phyloP scores from a whole-genome alignment of 257 asterid species.

The Plectranthus barbatus region DNA sequence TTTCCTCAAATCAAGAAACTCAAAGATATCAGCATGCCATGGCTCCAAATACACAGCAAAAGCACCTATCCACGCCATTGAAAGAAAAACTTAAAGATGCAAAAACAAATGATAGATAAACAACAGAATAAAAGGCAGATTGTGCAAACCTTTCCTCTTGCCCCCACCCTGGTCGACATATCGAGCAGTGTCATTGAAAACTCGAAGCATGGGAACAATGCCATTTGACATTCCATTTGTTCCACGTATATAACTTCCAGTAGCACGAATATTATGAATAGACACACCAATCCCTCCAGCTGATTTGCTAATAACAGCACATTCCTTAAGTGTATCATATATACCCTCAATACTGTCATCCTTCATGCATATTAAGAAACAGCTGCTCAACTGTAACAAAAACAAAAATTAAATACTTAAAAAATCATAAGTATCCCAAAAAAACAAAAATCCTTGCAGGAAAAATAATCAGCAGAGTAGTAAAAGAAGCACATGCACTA shows the following conservation, averaged over 20 bases:
- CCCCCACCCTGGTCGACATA: slow-evolving; percentile 99
- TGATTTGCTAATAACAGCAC: slow-evolving; percentile 97
- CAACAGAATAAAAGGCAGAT: neutral
- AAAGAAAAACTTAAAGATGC: slow-evolving; percentile 5
- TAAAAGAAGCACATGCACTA: neutral
- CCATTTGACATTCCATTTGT: slow-evolving; percentile 97
- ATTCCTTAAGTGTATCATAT: slow-evolving; percentile 86
- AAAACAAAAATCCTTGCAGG: neutral
- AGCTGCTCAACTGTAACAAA: slow-evolving; percentile 74
- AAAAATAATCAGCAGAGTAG: neutral
- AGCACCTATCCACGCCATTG: slow-evolving; percentile 50
- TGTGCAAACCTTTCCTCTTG: slow-evolving; percentile 74
- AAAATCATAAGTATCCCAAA: neutral
- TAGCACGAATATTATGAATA: slow-evolving; percentile 86
- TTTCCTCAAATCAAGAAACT: slow-evolving; percentile 83
- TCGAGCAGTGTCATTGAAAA: slow-evolving; percentile 92
- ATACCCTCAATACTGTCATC: slow-evolving; percentile 97
- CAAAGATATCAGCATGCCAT: slow-evolving; percentile 91
- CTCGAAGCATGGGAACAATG: slow-evolving; percentile 92
- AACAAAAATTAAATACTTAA: neutral
- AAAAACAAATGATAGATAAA: neutral
- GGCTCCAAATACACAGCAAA: slow-evolving; percentile 99
- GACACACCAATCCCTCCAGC: slow-evolving; percentile 99
- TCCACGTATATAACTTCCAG: slow-evolving; percentile 96
- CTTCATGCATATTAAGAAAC: slow-evolving; percentile 93